phyloP scores from a whole-genome alignment of 2,329 filamentous ascomycete species.

The Diaporthe citriasiana region DNA sequence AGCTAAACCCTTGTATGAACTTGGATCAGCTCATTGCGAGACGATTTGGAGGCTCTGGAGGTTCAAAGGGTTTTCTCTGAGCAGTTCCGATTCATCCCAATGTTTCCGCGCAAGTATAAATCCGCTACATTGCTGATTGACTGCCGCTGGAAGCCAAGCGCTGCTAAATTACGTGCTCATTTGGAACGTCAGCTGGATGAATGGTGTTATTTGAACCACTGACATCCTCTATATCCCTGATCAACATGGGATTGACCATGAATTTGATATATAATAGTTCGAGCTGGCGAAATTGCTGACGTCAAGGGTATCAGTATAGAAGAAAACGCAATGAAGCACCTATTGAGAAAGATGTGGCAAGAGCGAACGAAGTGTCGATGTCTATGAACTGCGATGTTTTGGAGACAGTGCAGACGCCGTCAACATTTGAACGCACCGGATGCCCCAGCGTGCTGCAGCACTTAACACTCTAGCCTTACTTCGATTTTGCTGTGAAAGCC shows the following conservation, averaged over 20 bases:
- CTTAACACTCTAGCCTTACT: neutral
- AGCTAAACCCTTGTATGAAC: neutral
- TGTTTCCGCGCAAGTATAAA: neutral
- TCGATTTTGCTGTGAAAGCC: neutral
- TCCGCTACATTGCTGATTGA: neutral
- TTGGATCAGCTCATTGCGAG: neutral
- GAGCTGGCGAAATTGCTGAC: neutral
- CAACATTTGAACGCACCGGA: neutral
- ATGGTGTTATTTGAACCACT: neutral
- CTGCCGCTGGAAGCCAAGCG: neutral
- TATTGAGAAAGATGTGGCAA: neutral
- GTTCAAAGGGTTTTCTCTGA: neutral
- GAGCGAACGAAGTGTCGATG: neutral
- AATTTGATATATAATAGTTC: neutral
- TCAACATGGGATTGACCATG: neutral
- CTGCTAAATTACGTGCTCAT: neutral
- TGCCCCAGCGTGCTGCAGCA: neutral
- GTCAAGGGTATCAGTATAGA: neutral
- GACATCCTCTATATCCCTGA: neutral
- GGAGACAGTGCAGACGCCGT: neutral
- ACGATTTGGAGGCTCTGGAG: neutral
- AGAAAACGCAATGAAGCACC: neutral
- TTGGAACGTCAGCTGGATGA: neutral
- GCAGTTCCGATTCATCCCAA: neutral
- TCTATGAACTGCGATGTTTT: neutral